These are phyloP conservation scores for Globisporangium solare DNA, from an alignment of 352 stramenopile genomes.

Conservation along the genomic window DNA sequence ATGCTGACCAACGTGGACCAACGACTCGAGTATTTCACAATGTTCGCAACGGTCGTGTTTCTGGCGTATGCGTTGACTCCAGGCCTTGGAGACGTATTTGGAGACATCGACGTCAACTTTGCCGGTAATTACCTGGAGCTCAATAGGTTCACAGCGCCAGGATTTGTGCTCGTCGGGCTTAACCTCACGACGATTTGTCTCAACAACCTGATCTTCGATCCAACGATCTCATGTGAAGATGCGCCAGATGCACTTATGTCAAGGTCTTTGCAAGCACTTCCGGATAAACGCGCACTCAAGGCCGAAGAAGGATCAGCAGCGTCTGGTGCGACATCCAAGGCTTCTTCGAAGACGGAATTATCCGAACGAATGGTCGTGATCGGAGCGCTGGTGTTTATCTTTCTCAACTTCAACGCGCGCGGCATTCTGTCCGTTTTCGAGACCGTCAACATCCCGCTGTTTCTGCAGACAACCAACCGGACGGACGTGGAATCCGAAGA, in stretches of 20 bases:
- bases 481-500: constrained; percentile 21
- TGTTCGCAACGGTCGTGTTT: constrained; percentile 69
- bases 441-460: constrained; percentile 65
- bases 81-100: constrained; percentile 48
- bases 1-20: constrained; percentile 56
- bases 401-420: constrained; percentile 55
- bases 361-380: constrained; percentile 30
- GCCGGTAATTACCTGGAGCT: constrained; percentile 38
- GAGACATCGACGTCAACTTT: constrained; percentile 31
- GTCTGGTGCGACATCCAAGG: neutral
- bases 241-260: constrained; percentile 14
- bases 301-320: neutral
- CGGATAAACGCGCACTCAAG: no score
- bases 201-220: constrained; percentile 47
- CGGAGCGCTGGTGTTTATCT: constrained; percentile 57
- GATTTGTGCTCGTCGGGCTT: constrained; percentile 42
- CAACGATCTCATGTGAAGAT: constrained; percentile 36
- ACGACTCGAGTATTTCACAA: constrained; percentile 53
- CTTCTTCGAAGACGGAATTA: constrained; percentile 6
- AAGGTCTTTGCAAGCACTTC: no score
- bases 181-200: constrained; percentile 42
- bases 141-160: constrained; percentile 53
- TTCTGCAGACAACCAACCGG: constrained; percentile 34
- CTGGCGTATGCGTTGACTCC: constrained; percentile 68
- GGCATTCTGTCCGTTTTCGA: constrained; percentile 70